phyloP scores from a whole-genome alignment of 768 basidiomycete species.

The Boletus reticuloceps region DNA sequence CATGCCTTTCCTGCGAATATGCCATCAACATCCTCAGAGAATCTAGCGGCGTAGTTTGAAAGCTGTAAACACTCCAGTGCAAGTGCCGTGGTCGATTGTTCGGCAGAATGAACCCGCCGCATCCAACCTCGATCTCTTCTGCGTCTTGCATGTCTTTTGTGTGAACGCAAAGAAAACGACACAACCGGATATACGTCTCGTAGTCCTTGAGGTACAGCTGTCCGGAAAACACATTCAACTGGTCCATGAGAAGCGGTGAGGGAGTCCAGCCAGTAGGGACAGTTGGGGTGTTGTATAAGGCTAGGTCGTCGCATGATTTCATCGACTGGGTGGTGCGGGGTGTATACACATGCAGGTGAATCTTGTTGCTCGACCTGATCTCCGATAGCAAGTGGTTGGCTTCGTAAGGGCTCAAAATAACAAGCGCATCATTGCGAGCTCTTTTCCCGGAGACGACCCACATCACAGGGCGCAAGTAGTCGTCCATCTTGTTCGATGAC shows the following conservation, averaged over 20 bases:
- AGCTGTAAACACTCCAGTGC: constrained; percentile 13
- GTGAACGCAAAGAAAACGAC: constrained; percentile 27
- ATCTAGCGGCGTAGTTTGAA: constrained; percentile 35
- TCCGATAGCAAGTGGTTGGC: too few relatives aligned
- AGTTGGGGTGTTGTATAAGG: constrained; percentile 9
- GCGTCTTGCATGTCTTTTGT: constrained; percentile 12
- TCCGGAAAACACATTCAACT: constrained; percentile 33
- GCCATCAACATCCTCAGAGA: constrained; percentile 20
- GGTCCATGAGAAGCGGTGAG: constrained; percentile 2
- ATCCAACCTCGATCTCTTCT: constrained; percentile 1
- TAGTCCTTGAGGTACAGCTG: constrained; percentile 32
- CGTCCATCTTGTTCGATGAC: too few relatives aligned
- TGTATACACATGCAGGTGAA: constrained; percentile 1
- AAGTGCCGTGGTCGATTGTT: constrained; percentile 9
- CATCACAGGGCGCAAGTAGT: too few relatives aligned
- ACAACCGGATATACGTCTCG: constrained; percentile 25
- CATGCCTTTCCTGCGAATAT: constrained; percentile 40
- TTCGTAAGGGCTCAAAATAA: too few relatives aligned
- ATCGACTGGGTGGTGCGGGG: constrained; percentile 35
- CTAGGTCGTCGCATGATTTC: constrained; percentile 37
- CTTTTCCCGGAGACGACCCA: too few relatives aligned
- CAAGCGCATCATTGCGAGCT: too few relatives aligned
- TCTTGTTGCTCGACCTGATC: too few relatives aligned
- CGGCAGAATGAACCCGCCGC: constrained; percentile 23
- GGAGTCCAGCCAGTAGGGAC: not conserved